Evolutionary conservation across 257 asterid species (phyloP).

Genomic region (Knoxia roxburghii): DNA sequence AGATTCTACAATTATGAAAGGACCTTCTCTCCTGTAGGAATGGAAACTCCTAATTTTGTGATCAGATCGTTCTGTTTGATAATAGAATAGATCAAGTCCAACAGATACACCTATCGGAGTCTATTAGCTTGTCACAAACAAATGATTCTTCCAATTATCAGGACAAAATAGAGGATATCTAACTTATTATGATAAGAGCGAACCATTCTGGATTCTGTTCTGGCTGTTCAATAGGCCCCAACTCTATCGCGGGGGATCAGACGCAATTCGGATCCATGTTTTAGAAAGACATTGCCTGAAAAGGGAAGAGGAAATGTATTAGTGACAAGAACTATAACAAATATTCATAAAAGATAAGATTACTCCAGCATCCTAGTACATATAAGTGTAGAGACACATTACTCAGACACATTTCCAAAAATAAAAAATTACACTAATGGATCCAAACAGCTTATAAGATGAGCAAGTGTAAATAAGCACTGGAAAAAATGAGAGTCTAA

Average conservation of each 20-base stretch:
- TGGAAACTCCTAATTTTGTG: no score
- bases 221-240: conserved; percentile 31
- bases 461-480: no score
- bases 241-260: conserved; percentile 92
- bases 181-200: background rate
- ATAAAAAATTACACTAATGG: background rate
- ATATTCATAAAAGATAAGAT: background rate
- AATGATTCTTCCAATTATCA: background rate
- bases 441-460: background rate
- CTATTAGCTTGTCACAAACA: background rate
- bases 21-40: no score
- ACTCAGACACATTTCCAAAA: background rate
- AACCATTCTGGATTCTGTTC: background rate
- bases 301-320: conserved; percentile 9
- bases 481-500: background rate
- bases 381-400: background rate
- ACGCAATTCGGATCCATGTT: conserved; percentile 88
- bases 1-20: no score
- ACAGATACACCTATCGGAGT: no score
- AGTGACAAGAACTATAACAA: background rate
- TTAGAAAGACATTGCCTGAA: conserved; percentile 87
- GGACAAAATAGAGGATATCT: background rate
- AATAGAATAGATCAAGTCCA: no score
- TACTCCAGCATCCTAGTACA: background rate
- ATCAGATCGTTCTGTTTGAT: no score